phyloP scores from a whole-genome alignment of 306 rosid species.

The Fragaria iinumae region DNA sequence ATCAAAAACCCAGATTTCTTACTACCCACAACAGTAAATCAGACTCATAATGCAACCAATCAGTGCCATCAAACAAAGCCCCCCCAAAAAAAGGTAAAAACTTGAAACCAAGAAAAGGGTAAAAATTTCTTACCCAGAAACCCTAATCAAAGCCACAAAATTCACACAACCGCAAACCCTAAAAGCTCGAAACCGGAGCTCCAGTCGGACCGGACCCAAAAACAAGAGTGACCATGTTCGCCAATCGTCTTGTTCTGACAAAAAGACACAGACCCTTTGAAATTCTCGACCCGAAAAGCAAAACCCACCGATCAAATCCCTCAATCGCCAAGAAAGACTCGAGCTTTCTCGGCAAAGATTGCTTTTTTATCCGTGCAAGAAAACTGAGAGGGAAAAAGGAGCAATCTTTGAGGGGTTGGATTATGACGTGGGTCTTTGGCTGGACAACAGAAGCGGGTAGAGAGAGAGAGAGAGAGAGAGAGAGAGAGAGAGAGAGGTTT shows the following conservation, averaged over 20 bases:
- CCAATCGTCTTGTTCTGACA: constrained; percentile 26
- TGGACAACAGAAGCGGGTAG: constrained; percentile 12
- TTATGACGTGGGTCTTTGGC: background rate
- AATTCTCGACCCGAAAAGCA: constrained; percentile 21
- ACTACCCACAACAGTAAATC: background rate
- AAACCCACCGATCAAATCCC: constrained; percentile 29
- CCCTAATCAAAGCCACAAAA: constrained; percentile 34
- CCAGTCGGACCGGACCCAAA: constrained; percentile 22
- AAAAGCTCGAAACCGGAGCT: constrained; percentile 13
- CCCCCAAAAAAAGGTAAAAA: background rate
- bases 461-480: constrained; percentile 28
- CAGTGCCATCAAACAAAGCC: constrained; percentile 13
- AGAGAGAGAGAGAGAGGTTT: constrained; percentile 28
- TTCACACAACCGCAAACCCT: constrained; percentile 36
- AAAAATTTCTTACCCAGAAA: constrained; percentile 28
- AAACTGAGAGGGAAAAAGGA: background rate
- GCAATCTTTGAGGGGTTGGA: constrained; percentile 16
- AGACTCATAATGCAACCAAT: constrained; percentile 33
- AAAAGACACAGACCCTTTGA: constrained; percentile 15
- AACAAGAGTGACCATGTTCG: constrained; percentile 17
- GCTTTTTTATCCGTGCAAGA: background rate
- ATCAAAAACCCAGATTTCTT: background rate
- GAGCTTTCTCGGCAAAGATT: constrained; percentile 26
- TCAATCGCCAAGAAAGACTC: constrained; percentile 29
- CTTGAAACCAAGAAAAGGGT: constrained; percentile 14